Evolutionary conservation across 2,329 filamentous ascomycete genomes (phyloP).

Genomic region (Stagonosporopsis cucurbitacearum): DNA sequence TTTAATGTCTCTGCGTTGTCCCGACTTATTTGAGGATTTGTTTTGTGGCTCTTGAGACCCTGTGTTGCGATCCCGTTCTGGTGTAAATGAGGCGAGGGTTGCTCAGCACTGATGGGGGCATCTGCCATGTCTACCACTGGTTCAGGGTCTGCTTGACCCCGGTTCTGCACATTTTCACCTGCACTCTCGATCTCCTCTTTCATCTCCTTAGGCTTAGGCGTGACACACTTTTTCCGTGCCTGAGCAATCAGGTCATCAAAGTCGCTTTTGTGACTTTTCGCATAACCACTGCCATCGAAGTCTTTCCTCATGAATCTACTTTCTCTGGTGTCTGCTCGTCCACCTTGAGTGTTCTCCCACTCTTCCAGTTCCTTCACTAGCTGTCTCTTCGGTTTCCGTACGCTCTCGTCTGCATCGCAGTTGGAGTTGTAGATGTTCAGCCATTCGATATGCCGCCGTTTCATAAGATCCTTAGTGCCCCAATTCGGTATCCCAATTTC

Average conservation of each 20-base stretch:
- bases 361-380: slow-evolving; percentile 78
- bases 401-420: slow-evolving; percentile 78
- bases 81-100: neutral
- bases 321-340: slow-evolving; percentile 53
- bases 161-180: neutral
- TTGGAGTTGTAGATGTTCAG: slow-evolving; percentile 96
- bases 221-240: slow-evolving; percentile 65
- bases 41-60: slow-evolving; percentile 32
- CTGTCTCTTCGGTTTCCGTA: slow-evolving; percentile 67
- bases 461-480: slow-evolving; percentile 73
- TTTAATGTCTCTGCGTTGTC: slow-evolving; percentile 18
- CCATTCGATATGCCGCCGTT: slow-evolving; percentile 89
- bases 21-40: slow-evolving; percentile 21
- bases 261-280: slow-evolving; percentile 71
- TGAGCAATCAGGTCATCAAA: slow-evolving; percentile 82
- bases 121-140: neutral
- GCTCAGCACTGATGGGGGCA: neutral
- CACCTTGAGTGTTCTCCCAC: slow-evolving; percentile 86
- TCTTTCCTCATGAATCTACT: slow-evolving; percentile 77
- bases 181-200: slow-evolving; percentile 11
- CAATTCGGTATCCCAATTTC: slow-evolving; percentile 78
- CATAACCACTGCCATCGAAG: slow-evolving; percentile 82
- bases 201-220: slow-evolving; percentile 36
- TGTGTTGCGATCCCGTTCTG: slow-evolving; percentile 10
- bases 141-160: neutral